Base-by-base conservation (phyloP, 768 basidiomycete genomes). In the Neoboletus brunneissimus region DNA sequence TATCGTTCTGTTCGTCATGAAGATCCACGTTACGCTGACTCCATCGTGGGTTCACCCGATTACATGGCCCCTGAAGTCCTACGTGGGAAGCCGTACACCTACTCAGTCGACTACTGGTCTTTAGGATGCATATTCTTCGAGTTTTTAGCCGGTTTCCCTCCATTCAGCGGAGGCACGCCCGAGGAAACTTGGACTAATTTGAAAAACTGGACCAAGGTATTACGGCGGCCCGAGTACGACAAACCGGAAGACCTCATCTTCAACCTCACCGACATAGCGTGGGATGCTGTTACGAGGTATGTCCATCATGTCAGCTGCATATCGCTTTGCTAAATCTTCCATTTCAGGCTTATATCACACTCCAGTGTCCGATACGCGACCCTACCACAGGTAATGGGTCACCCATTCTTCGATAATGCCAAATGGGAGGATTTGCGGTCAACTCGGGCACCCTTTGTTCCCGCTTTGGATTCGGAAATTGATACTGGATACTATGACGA, bases 151-250 rank as follows among this genome's bases (percentile, higher is more conserved):
- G 96, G 97, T 27, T 99, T 97, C 75, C 97, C 97, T 13, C 97
- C 97, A 2, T 99, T 99, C 77, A 97, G 92, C 46, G 97, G 97
- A 18, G 84, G 88, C 40, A 94, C 89, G 0, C 90, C 94, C 0
- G 94, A 99, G 62, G 97, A 99, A 73, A 99, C 97, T 0, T 99
- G 97, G 97, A 93, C 93, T 16, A 98, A 98, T 73, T 76, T 99
- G 59, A 98, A 98, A 75, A 98, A 98, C 70, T 99, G 97, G 97
- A 85, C 87, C 18, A 89, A 89, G 59, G 93, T 94, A 1, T 79
- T 99, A 5, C 79, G 88, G n/a, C 73, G 97, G 55, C 97, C 97
- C 2, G 88, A 94, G 64, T 99, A 98, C 64, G 95, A 98, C 69
- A 88, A 89, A 61, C 90, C 92, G 2, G 95, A 98, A 69, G 97